Evolutionary conservation across 108 stramenopile genomes (phyloP), one percentile per base, ranked within the genome.

Genomic region (Skeletonema marinoi): DNA sequence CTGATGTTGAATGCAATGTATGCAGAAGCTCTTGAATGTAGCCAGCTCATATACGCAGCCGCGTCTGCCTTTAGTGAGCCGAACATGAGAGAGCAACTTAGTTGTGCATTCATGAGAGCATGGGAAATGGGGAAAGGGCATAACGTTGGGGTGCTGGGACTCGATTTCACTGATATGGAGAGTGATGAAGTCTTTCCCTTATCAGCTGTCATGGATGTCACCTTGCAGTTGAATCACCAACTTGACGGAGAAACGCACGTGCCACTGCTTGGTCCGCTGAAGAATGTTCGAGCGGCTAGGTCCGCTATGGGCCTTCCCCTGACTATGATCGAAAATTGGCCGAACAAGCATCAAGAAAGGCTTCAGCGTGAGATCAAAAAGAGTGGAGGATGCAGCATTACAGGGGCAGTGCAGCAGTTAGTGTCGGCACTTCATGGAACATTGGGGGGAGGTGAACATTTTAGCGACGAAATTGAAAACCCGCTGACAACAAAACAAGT

Each of bases 181-280:
- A 65, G 29, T 6, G 66, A 44, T 11, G 30, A 14, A 19, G 48
- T 54, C 30, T 35, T 65, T 2, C 66, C 74, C 48, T 44, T 79
- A 0, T 65, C 82, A 29, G 30, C 32, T n/a, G 78, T 41, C 5
- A 59, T 80, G 1, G 73, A 54, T 8, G 68, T 73, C 10, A 65
- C 78, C 12, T 70, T 79, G 16, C 56, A 48, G 29, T 54, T 83
- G 31, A 79, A 68, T 32, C 46, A 69, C 64, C 63, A 74, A 6
- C 73, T 83, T 13, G 73, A 79, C 56, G 82, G 82, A 3, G 74
- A 83, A 19, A 80, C 78, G 12, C 63, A 64, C 30, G 78, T 78
- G 6, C 82, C 82, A 48, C 71, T 81, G 38, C 56, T 54, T 56
- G 58, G 62, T 56, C 25, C 25, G 54, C 54, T 2, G 21, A 56